These are phyloP conservation scores for Fusarium tupiense DNA, from an alignment of 2,329 filamentous ascomycete species.

Conservation along the genomic window DNA sequence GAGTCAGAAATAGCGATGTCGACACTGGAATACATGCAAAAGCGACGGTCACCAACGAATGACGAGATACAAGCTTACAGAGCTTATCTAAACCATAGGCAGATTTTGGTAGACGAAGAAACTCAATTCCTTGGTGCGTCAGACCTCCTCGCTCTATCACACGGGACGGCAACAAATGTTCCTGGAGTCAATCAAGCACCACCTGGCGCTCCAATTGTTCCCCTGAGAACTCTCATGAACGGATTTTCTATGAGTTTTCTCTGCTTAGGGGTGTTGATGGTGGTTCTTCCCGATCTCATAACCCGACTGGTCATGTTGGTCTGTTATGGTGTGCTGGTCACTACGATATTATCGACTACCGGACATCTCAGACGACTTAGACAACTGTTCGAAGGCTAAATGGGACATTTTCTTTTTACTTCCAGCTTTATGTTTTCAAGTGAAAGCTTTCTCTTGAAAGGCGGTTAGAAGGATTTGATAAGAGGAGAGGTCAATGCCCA, in stretches of 20 bases:
- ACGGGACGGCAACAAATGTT: constrained; percentile 1
- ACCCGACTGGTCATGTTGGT: constrained; percentile 27
- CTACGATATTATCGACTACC: constrained; percentile 22
- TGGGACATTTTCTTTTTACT: background rate
- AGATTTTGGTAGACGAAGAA: constrained; percentile 66
- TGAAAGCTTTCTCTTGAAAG: background rate
- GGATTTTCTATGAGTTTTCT: constrained; percentile 28
- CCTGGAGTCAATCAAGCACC: background rate
- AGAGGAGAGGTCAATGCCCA: background rate
- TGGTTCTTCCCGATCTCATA: constrained; percentile 24
- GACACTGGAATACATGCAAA: constrained; percentile 64
- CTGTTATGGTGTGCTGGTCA: constrained; percentile 21
- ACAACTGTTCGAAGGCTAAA: constrained; percentile 17
- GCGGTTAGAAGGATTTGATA: background rate
- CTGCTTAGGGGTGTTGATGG: constrained; percentile 19
- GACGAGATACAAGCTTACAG: constrained; percentile 61
- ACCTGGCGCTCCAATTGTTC: background rate
- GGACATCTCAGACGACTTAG: constrained; percentile 23
- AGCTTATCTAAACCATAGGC: constrained; percentile 62
- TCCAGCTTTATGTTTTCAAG: background rate
- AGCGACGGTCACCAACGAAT: constrained; percentile 58
- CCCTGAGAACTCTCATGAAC: constrained; percentile 19
- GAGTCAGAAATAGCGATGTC: constrained; percentile 65
- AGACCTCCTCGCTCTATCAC: constrained; percentile 22
- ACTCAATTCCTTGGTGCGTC: constrained; percentile 63